A percentile compares a stretch with the other conserved stretches of the same genome.
phyloP scores from a whole-genome alignment of 2,329 filamentous ascomycete species.

The Bipolaris oryzae region DNA sequence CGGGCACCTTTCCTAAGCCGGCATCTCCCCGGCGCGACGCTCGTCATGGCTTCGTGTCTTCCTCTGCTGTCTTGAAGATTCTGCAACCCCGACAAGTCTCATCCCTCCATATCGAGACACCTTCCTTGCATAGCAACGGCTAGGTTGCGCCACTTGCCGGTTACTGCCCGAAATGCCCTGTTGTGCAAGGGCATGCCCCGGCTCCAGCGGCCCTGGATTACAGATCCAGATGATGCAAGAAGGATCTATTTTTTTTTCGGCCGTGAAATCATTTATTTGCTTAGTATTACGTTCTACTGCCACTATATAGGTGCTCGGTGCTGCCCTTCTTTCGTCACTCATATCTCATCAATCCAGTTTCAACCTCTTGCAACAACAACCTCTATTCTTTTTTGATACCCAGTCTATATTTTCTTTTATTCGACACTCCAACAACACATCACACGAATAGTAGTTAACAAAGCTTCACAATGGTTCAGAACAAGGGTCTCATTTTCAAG shows the following conservation, averaged over 20 bases:
- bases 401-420: neutral
- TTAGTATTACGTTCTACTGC: neutral
- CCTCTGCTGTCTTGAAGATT: slow-evolving; percentile 11
- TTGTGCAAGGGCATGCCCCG: neutral
- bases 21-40: slow-evolving; percentile 20
- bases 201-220: neutral
- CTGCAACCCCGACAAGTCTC: slow-evolving; percentile 13
- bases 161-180: slow-evolving; percentile 14
- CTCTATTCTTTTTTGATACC: slow-evolving; percentile 1
- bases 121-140: slow-evolving; percentile 3
- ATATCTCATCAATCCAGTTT: neutral
- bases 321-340: neutral
- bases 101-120: slow-evolving; percentile 4
- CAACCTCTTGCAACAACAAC: slow-evolving; percentile 4
- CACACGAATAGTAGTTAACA: slow-evolving; percentile 4
- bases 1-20: slow-evolving; percentile 23
- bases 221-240: slow-evolving; percentile 20
- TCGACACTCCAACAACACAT: slow-evolving; percentile 1
- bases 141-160: slow-evolving; percentile 12
- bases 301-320: slow-evolving; percentile 19
- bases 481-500: slow-evolving; percentile 79
- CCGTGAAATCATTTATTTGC: slow-evolving; percentile 14
- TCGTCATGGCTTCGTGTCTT: slow-evolving; percentile 25
- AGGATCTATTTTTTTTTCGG: slow-evolving; percentile 10
- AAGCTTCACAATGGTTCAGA: slow-evolving; percentile 59